Base-by-base conservation (phyloP, 768 basidiomycete species). In the Auricularia sp. region DNA sequence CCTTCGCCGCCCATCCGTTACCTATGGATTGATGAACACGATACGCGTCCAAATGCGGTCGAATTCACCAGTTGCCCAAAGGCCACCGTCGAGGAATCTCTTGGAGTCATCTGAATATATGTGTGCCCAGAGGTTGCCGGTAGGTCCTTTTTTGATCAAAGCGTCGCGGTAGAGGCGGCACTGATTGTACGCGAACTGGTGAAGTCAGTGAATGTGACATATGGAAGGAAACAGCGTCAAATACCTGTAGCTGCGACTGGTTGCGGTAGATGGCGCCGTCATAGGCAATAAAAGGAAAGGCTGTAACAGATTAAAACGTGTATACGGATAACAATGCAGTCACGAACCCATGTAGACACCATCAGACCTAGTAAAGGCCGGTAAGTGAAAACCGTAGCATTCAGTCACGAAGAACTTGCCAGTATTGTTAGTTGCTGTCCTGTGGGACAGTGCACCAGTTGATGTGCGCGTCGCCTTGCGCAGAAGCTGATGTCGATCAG, bases 261-360 rank as follows among this genome's bases (percentile, higher is more conserved):
- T 80, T 76, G 18, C 67, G 64, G 29, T 66, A 69, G 23, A 74
- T 64, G 2, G 72, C 77, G 3, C 75, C 79, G 67, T 76, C 78
- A 66, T 74, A 76, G 23, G 79, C 78, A 33, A 81, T 71, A 70
- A 77, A 81, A 10, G 79, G 79, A 29, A 77, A 77, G 1, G 47
- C 47, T 51, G 16, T 0, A 51, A 6, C 11, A 21, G 6, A 18
- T 51, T 10, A 18, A 51, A 51, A 21, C 6, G 21, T 18, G 47
- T 18, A 51, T 18, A 18, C 6, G 47, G 47, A 16, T 6, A 1
- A 51, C 5, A 18, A 51, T 16, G 18, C 16, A 51, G 47, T 42
- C 29, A 14, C 47, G 7, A 14, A 18, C 75, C 79, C 78, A 79
- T 79, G 67, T 74, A 79, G 0, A 79, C 74, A 16, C 70, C 73